These are phyloP conservation scores for Ocimum tenuiflorum DNA, from an alignment of 257 asterid species.

Conservation along the genomic window DNA sequence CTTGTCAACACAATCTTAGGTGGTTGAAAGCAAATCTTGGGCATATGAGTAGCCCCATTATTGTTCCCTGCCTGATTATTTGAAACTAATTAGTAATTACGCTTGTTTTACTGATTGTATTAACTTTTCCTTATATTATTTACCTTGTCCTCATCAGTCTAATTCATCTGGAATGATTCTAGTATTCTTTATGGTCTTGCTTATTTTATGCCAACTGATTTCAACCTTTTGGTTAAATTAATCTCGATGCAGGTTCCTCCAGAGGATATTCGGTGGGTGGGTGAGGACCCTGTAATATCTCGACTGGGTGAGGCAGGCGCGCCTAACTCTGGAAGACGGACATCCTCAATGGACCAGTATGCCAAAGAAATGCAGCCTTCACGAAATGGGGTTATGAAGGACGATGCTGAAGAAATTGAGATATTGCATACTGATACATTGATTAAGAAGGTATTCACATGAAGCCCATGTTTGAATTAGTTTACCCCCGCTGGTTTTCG, in stretches of 20 bases:
- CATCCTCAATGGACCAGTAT: conserved; percentile 35
- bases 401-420: conserved; percentile 54
- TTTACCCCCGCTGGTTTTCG: neutral
- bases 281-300: conserved; percentile 68
- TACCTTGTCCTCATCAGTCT: neutral
- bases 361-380: conserved; percentile 44
- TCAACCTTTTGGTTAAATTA: neutral
- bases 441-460: conserved; percentile 57
- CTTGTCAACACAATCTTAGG: neutral
- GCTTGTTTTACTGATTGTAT: neutral
- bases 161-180: neutral
- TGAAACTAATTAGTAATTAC: no score
- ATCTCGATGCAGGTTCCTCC: conserved; percentile 55
- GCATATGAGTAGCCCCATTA: neutral
- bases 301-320: conserved; percentile 42
- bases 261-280: conserved; percentile 89
- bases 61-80: conserved; percentile 1
- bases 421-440: conserved; percentile 81
- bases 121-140: neutral
- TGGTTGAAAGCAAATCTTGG: neutral
- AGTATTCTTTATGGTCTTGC: neutral
- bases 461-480: neutral
- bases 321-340: conserved; percentile 45
- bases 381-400: conserved; percentile 42
- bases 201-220: neutral